Evolutionary conservation across 2,329 filamentous ascomycete species (phyloP), one percentile per base, ranked within the genome.

Genomic region (Epicoccum nigrum): DNA sequence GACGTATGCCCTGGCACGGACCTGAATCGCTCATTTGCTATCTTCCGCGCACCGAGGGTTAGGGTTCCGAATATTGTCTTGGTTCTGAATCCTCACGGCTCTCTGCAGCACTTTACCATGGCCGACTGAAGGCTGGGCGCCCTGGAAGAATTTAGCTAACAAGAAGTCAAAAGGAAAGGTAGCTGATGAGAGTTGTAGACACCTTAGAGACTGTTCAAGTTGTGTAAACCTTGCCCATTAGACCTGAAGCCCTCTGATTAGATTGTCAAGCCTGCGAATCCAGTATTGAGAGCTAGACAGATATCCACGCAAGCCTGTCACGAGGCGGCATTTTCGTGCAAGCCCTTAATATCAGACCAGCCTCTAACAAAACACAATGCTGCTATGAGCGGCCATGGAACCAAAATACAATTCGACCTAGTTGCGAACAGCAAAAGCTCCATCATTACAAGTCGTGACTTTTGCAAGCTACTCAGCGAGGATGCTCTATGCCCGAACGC

Each of bases 401-500:
- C 17, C 11, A 17, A 25, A 30, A 16, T 16, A 11, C 23, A 12
- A 27, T 38, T 34, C 23, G 27, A 19, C 19, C 21, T 34, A 28
- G 43, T 15, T 38, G 38, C 5, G 15, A 43, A 43, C 33, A 47
- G 42, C 27, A 37, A 27, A 12, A 15, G 16, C 11, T 19, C 21
- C 39, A 32, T 38, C 37, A 52, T 46, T 47, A 47, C 44, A 52
- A 52, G 21, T 47, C 49, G 23, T 47, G 33, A 52, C 28, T 52
- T 52, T 52, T 43, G 43, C 49, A 46, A 38, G 38, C 38, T 31
- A 37, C 20, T 20, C 17, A 32, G 28, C 49, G 27, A 40, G 27
- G 16, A 40, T 44, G 43, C 44, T 58, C 52, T 51, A 57, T 60
- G 42, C 49, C 51, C 40, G 55, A 64, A 60, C 59, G 63, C 62